Base-by-base conservation (phyloP, 192 early-diverging fungal genomes). In the Rhizoclosmatium sp. region DNA sequence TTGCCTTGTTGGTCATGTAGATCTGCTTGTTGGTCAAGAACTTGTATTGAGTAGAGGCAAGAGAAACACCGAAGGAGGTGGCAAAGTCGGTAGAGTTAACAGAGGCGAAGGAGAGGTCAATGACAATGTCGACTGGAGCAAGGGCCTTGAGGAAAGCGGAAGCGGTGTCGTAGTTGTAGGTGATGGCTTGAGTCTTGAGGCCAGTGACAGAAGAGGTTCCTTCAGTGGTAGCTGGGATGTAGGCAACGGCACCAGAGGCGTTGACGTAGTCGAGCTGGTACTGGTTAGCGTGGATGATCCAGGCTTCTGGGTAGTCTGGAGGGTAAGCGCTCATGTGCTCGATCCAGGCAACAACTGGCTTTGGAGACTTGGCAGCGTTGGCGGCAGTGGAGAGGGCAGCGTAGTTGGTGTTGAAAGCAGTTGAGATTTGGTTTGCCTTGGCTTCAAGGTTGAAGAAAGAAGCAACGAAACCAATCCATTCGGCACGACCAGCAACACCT, bases 371-470 rank as follows among this genome's bases (percentile, higher is more conserved):
- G 65, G 82, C 71, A 62, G 65, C 68, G 54, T 75, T 80, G 70
- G 48, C 77, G 45, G 75, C 39, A 60, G 61, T 39, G 31, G 31
- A 31, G 62, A 90, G 81, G 75, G 85, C 84, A 67, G 85, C 83
- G 78, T 92, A 92, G 82, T 93, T 93, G 62, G 81, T 61, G 65
- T 77, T 85, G 59, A 93, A 88, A 2, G 78, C 5, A 2, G 62
- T 42, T 48, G 82, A 78, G 66, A 92, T 62, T 39, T 69, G 76
- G 69, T 88, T 91, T 40, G 91, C 87, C 41, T 31, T 21, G 44
- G 69, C 75, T 74, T 93, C 92, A 7, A 80, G 60, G 80, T 93
- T 92, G 86, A 88, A 93, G 82, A 92, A 92, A n/a, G 87, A 82
- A 7, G 84, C 72, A 48, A 69, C 23, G 3, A 45, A 72, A 31